A percentile compares a stretch with the other conserved stretches of the same genome.
Conservation (phyloP, 2,329 filamentous ascomycete genomes). For the Aspergillus clavatus region DNA sequence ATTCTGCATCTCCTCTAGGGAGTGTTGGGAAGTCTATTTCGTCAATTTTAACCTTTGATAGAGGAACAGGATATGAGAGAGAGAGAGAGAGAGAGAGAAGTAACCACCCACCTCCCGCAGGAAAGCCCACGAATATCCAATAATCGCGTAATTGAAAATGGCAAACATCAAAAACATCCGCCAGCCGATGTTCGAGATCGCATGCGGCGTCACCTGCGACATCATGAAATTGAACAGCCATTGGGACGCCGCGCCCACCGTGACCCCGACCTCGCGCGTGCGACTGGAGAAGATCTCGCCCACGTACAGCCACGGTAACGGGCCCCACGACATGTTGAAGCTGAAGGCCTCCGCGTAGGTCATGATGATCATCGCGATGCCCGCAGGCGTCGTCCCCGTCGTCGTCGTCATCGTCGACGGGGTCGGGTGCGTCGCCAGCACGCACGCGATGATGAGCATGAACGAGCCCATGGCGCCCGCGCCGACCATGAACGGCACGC, state of each 20-base stretch:
- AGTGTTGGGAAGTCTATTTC: conserved; percentile 40
- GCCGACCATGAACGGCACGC: conserved; percentile 46
- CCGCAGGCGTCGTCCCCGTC: conserved; percentile 28
- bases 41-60: not conserved
- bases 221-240: conserved; percentile 42
- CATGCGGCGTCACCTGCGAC: conserved; percentile 37
- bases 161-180: conserved; percentile 49
- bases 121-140: conserved; percentile 42
- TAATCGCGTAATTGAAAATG: conserved; percentile 46
- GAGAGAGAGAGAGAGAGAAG: not conserved
- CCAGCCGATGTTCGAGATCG: conserved; percentile 47
- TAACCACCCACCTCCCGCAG: conserved; percentile 33
- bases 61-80: not conserved
- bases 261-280: conserved; percentile 33
- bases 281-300: conserved; percentile 36
- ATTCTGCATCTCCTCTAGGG: conserved; percentile 44
- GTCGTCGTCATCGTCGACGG: conserved; percentile 21
- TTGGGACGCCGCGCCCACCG: conserved; percentile 32
- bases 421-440: conserved; percentile 45
- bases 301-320: conserved; percentile 35
- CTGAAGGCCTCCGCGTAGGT: conserved; percentile 47
- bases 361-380: conserved; percentile 49
- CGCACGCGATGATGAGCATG: conserved; percentile 50
- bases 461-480: conserved; percentile 49
- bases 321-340: conserved; percentile 40